phyloP scores from a whole-genome alignment of 192 early-diverging fungal species.

The Coemansia sp. region DNA sequence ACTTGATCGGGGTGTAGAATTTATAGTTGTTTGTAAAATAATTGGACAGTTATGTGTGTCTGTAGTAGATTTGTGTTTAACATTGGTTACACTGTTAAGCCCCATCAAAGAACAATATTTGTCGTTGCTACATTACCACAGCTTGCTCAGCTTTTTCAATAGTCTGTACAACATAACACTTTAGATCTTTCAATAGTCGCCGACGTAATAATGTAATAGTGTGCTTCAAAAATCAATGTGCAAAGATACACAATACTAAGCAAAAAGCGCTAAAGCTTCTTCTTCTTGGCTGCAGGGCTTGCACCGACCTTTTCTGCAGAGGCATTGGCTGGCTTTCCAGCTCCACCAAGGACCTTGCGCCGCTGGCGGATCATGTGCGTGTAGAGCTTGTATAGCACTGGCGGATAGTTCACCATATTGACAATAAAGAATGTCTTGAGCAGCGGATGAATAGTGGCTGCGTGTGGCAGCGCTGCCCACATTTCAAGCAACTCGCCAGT shows the following conservation, averaged over 20 bases:
- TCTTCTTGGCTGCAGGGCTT: constrained; percentile 20
- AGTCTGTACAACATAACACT: too few species aligned
- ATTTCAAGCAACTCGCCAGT: constrained; percentile 77
- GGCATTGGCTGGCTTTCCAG: neutral
- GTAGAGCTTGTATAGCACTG: constrained; percentile 83
- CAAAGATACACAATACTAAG: constrained; percentile 12
- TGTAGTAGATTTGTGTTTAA: too few species aligned
- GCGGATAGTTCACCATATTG: constrained; percentile 63
- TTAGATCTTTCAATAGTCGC: too few species aligned
- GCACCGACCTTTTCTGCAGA: constrained; percentile 1
- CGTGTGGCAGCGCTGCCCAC: constrained; percentile 66
- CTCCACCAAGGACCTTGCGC: constrained; percentile 63
- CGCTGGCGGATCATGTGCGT: constrained; percentile 91
- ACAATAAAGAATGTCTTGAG: constrained; percentile 62
- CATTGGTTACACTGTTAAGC: too few species aligned
- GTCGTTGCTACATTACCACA: too few species aligned
- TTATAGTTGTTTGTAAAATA: too few species aligned
- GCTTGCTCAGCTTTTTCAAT: too few species aligned
- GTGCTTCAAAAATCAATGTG: too few species aligned
- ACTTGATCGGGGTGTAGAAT: too few species aligned
- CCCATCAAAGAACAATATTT: too few species aligned
- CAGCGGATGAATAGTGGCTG: constrained; percentile 47
- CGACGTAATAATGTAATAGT: too few species aligned
- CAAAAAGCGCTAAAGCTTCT: constrained; percentile 90
- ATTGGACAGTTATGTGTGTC: too few species aligned